A percentile compares a stretch with the other conserved stretches of the same genome.
phyloP scores from a whole-genome alignment of 139 green algal genomes.

The Tetradesmus lagerheimii region DNA sequence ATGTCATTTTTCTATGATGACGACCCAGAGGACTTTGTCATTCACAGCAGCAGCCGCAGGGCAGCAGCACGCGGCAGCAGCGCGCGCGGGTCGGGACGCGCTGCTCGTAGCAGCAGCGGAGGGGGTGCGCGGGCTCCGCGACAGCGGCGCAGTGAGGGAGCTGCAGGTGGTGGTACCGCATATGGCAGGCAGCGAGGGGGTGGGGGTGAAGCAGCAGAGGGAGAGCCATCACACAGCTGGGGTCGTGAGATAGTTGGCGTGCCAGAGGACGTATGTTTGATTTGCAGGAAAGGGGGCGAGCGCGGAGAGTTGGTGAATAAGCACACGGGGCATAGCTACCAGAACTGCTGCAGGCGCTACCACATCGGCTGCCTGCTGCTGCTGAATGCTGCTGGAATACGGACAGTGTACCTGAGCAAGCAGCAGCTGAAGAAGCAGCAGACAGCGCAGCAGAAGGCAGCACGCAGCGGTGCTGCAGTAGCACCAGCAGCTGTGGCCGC shows the following conservation, averaged over 20 bases:
- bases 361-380: slow-evolving; percentile 33
- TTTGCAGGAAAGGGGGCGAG: slow-evolving; percentile 23
- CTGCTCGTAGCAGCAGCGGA: not conserved
- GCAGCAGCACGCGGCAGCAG: slow-evolving; percentile 6
- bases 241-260: slow-evolving; percentile 22
- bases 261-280: slow-evolving; percentile 25
- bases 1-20: slow-evolving; percentile 35
- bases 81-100: not conserved
- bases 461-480: not conserved
- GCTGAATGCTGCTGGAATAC: slow-evolving; percentile 15
- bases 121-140: not conserved
- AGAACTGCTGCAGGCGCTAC: not conserved
- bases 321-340: not conserved
- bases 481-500: not conserved
- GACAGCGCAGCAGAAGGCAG: not conserved
- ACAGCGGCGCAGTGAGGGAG: not conserved
- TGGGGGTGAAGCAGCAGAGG: not conserved
- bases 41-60: not conserved
- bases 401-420: not conserved
- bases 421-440: slow-evolving; percentile 15
- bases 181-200: not conserved
- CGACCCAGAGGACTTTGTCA: slow-evolving; percentile 24
- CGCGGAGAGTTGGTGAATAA: not conserved
- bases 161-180: not conserved
- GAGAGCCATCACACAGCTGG: slow-evolving; percentile 2